Conservation (phyloP, 352 stramenopile species). For the Pythium rishiriense region DNA sequence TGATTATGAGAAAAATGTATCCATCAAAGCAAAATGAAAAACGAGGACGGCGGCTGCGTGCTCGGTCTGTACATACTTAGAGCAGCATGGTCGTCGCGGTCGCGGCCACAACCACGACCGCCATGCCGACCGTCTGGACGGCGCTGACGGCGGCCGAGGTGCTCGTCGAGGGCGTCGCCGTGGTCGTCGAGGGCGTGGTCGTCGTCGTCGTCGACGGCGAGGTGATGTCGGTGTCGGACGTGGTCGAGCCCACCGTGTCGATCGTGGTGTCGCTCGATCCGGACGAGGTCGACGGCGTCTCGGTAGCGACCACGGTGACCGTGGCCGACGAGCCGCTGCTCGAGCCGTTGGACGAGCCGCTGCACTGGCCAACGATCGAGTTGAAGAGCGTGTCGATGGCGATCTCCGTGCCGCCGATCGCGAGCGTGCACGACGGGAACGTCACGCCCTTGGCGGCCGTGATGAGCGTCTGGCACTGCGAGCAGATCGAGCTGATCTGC, state of each 20-base stretch:
- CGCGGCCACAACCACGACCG: slow-evolving; percentile 2
- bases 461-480: slow-evolving; percentile 18
- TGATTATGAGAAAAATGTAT: too few species aligned
- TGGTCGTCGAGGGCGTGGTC: slow-evolving; percentile 5
- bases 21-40: not conserved
- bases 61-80: not conserved
- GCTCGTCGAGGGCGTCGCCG: slow-evolving; percentile 1
- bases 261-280: not conserved
- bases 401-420: slow-evolving; percentile 1
- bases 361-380: slow-evolving; percentile 12
- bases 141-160: not conserved
- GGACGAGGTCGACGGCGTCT: not conserved
- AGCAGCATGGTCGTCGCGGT: not conserved
- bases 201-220: not conserved
- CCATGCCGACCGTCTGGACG: not conserved
- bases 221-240: not conserved
- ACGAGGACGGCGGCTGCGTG: too few species aligned
- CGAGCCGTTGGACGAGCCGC: not conserved
- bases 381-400: slow-evolving; percentile 16
- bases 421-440: slow-evolving; percentile 20
- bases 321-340: not conserved
- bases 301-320: not conserved
- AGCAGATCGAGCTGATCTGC: slow-evolving; percentile 28
- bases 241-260: not conserved
- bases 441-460: slow-evolving; percentile 4